These are phyloP conservation scores for Lichenothelia convexa DNA, from an alignment of 495 filamentous ascomycete species.

Conservation along the genomic window DNA sequence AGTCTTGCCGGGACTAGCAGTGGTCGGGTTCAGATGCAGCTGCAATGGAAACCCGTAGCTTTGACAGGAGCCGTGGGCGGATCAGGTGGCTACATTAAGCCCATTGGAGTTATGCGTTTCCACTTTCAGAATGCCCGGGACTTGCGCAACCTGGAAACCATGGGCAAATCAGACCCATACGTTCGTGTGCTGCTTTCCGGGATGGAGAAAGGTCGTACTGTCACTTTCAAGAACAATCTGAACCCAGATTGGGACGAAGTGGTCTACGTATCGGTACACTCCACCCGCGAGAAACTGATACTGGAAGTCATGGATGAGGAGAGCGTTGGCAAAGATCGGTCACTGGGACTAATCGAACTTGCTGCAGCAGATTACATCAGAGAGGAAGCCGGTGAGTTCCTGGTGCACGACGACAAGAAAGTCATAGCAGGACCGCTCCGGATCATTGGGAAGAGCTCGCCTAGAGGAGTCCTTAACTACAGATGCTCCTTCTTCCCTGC, in stretches of 20 bases:
- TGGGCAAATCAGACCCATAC: conserved; percentile 96
- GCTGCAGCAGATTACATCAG: conserved; percentile 58
- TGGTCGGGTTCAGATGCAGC: conserved; percentile 70
- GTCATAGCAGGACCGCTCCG: conserved; percentile 41
- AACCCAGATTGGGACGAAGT: conserved; percentile 94
- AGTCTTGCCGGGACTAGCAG: conserved; percentile 64
- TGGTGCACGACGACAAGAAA: conserved; percentile 58
- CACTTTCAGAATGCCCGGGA: conserved; percentile 72
- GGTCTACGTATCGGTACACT: conserved; percentile 84
- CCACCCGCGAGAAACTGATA: conserved; percentile 59
- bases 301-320: conserved; percentile 97
- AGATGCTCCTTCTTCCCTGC: conserved; percentile 81
- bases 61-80: conserved; percentile 54
- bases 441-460: conserved; percentile 41
- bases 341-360: conserved; percentile 62
- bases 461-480: conserved; percentile 70
- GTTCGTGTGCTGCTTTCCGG: conserved; percentile 75
- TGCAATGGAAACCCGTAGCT: conserved; percentile 89
- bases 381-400: conserved; percentile 61
- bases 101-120: conserved; percentile 83
- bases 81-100: conserved; percentile 76
- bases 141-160: conserved; percentile 78
- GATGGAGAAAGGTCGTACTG: conserved; percentile 72
- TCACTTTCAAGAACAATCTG: conserved; percentile 90
- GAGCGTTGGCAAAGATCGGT: conserved; percentile 68